Conservation (phyloP, 1,284 basidiomycete genomes). For the Mrakiaceae sp. region DNA sequence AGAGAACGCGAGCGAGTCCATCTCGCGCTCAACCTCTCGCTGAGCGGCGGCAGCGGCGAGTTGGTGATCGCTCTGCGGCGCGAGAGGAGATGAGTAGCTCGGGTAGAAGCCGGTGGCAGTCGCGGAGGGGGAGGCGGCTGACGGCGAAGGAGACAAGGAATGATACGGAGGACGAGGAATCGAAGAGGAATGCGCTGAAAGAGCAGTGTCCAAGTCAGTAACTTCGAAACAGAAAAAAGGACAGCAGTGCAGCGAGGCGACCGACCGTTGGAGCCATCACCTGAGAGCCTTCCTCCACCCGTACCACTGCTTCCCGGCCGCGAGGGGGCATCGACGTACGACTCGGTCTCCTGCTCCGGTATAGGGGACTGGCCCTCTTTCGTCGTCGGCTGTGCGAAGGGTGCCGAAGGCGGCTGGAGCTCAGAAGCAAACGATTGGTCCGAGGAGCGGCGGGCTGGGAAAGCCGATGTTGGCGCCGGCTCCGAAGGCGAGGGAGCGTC, state of each 20-base stretch:
- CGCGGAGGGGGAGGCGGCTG: background rate
- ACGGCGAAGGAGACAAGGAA: background rate
- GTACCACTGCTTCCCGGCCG: no score
- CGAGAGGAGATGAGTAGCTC: background rate
- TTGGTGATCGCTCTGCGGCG: constrained; percentile 1
- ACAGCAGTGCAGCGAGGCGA: no score
- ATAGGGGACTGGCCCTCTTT: background rate
- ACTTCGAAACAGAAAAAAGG: no score
- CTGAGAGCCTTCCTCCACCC: no score
- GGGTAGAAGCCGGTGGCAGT: background rate
- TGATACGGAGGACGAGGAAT: background rate
- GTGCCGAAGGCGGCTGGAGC: background rate
- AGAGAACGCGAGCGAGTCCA: constrained; percentile 12
- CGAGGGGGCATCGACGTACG: constrained; percentile 4
- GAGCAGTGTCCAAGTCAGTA: no score
- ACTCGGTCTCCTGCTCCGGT: background rate
- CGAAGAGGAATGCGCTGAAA: no score
- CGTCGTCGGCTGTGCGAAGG: background rate
- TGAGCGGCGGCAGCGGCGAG: constrained; percentile 10
- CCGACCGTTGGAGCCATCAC: no score
- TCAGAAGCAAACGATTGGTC: background rate
- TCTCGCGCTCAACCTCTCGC: constrained; percentile 16
- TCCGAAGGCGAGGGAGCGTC: background rate
- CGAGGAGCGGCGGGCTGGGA: background rate
- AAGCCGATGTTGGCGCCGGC: background rate